Evolutionary conservation across 441 rosid species (phyloP), one percentile per base, ranked within the genome.

Genomic region (Syzygium malaccense): DNA sequence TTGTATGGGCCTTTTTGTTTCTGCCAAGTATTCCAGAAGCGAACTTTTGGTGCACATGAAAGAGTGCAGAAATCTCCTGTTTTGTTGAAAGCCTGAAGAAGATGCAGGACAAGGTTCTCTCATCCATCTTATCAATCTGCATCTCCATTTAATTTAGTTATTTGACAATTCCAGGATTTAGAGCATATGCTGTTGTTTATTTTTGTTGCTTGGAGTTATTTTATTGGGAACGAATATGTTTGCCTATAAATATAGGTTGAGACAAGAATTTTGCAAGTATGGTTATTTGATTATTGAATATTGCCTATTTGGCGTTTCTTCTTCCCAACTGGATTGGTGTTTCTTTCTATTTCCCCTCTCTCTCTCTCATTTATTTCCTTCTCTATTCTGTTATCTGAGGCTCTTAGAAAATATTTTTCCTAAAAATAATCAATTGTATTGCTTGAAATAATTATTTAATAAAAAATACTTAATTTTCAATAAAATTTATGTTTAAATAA

Each of bases 391-490:
- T 66, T 64, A 64, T 64, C 7, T 3, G 75, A 30, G 17, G 10
- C 71, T 30, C 37, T 30, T 30, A n/a, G 20, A 64, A 64, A 64
- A 64, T 0, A 55, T 1, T 15, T 64, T 64, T 60, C 14, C 12
- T 5, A 14, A 7, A 64, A n/a, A 28, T 64, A 64, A n/a, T 0
- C 0, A 4, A 0, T 30, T 64, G 5, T 64, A 15, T 64, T 64
- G 30, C 15, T 64, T 30, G 5, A 30, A 64, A n/a, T 64, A 64
- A 64, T 64, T 64, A 30, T 20, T 64, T 0, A 1, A 64, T 64
- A 0, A 64, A 7, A n/a, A 30, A 7, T 30, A 30, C 14, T n/a
- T 15, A n/a, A 14, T 30, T 30, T 3, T 0, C 0, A 0, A 2
- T 7, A 15, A 64, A 30, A 15, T 30, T 64, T 15, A 64, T 7